These are phyloP conservation scores for Dryas alaskensis DNA, from an alignment of 306 rosid genomes.

Conservation along the genomic window DNA sequence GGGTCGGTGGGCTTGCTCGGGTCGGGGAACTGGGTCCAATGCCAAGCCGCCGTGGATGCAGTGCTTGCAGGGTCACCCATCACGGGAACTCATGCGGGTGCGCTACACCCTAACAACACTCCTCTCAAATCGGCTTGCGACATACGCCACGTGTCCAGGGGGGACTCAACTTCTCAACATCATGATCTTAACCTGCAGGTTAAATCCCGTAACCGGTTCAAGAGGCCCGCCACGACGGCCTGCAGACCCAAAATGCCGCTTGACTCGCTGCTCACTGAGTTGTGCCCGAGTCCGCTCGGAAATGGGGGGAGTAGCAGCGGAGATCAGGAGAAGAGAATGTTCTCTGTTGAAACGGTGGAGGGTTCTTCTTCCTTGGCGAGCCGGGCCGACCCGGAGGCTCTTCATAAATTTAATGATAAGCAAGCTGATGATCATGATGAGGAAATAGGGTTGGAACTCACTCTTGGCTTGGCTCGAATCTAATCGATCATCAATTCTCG, in stretches of 20 bases:
- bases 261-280: not conserved
- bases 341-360: slow-evolving; percentile 23
- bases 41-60: slow-evolving; percentile 61
- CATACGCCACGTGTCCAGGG: slow-evolving; percentile 44
- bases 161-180: not conserved
- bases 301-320: not conserved
- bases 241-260: slow-evolving; percentile 15
- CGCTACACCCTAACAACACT: not conserved
- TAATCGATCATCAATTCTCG: not conserved
- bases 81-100: not conserved
- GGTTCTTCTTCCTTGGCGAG: slow-evolving; percentile 3
- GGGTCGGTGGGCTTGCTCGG: slow-evolving; percentile 63
- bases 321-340: not conserved
- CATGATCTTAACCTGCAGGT: not conserved
- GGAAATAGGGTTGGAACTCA: slow-evolving; percentile 36
- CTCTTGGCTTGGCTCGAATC: slow-evolving; percentile 29
- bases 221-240: slow-evolving; percentile 13
- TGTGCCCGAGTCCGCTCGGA: not conserved
- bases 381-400: not conserved
- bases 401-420: no score
- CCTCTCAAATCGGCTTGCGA: slow-evolving; percentile 20
- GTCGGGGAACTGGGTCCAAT: slow-evolving; percentile 49
- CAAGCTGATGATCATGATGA: not conserved
- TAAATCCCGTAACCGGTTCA: slow-evolving; percentile 32
- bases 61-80: slow-evolving; percentile 44